Percentiles rank a stretch among this genome's conserved stretches.
phyloP scores from a whole-genome alignment of 139 green algal species.

The Gonium pectorale region DNA sequence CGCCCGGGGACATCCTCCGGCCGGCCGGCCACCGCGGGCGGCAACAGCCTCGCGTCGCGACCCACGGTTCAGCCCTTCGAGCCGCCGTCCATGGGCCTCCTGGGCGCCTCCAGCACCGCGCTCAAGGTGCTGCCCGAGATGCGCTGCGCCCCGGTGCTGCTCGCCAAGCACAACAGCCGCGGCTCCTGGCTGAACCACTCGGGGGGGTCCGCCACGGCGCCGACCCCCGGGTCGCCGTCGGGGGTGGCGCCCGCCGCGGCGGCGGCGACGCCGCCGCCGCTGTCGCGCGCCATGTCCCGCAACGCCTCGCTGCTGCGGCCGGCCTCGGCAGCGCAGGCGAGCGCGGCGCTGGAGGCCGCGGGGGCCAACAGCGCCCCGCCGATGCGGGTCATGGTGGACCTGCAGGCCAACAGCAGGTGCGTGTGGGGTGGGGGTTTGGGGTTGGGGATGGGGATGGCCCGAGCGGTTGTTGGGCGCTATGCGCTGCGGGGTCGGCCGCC shows the following conservation, averaged over 20 bases:
- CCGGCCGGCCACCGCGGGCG: too few relatives aligned
- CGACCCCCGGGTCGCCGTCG: too few relatives aligned
- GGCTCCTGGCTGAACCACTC: constrained; percentile 35
- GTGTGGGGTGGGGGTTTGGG: background rate
- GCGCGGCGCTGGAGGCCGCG: background rate
- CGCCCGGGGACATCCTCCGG: too few relatives aligned
- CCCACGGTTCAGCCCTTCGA: too few relatives aligned
- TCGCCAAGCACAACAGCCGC: constrained; percentile 57
- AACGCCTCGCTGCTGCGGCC: too few relatives aligned
- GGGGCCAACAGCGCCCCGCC: background rate
- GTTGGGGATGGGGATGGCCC: too few relatives aligned
- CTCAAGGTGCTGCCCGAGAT: constrained; percentile 42
- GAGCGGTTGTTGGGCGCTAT: too few relatives aligned
- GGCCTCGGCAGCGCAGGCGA: too few relatives aligned
- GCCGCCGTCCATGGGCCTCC: background rate
- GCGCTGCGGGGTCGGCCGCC: too few relatives aligned
- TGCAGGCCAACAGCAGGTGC: constrained; percentile 49
- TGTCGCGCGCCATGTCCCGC: too few relatives aligned
- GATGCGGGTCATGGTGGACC: constrained; percentile 57
- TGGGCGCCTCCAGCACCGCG: constrained; percentile 3
- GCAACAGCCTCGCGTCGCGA: background rate
- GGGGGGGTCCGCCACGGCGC: background rate
- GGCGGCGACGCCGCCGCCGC: too few relatives aligned
- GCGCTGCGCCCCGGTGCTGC: constrained; percentile 46
- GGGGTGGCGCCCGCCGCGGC: too few relatives aligned